Evolutionary conservation across 2,329 filamentous ascomycete genomes (phyloP).

Genomic region (Clathrospora elynae): DNA sequence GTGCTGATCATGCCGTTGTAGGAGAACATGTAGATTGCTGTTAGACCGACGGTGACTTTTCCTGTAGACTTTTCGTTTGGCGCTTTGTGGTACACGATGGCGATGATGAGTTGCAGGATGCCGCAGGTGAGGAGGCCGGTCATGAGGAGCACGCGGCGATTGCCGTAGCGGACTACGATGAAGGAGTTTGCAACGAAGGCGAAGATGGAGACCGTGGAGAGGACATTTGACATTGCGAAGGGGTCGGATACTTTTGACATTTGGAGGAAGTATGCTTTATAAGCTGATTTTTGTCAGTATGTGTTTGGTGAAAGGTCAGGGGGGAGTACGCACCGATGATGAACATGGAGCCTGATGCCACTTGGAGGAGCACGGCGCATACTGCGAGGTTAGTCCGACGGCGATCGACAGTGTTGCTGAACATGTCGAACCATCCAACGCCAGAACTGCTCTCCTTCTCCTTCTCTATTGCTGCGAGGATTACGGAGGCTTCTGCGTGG

Average conservation of each 20-base stretch:
- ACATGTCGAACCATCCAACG: conserved; percentile 45
- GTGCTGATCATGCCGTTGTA: conserved; percentile 62
- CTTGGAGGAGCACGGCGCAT: conserved; percentile 44
- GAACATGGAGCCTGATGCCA: conserved; percentile 48
- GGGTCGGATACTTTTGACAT: conserved; percentile 62
- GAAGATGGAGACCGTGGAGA: conserved; percentile 60
- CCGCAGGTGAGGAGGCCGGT: conserved; percentile 59
- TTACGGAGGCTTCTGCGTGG: conserved; percentile 37
- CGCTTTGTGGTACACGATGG: conserved; percentile 57
- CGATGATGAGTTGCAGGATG: conserved; percentile 60
- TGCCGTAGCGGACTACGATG: conserved; percentile 60
- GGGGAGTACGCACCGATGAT: conserved; percentile 48
- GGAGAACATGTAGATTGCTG: conserved; percentile 59
- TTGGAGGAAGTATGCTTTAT: conserved; percentile 63
- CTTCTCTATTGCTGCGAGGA: conserved; percentile 41
- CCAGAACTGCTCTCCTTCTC: conserved; percentile 39
- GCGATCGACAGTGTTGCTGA: conserved; percentile 42
- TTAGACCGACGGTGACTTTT: conserved; percentile 59
- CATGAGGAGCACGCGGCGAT: conserved; percentile 60
- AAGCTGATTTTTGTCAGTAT: conserved; percentile 25
- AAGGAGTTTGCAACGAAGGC: conserved; percentile 60
- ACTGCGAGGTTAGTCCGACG: conserved; percentile 46
- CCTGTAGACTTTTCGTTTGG: conserved; percentile 47
- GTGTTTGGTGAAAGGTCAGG: neutral
- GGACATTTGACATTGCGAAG: conserved; percentile 63